Conservation (phyloP, 2,329 filamentous ascomycete genomes). For the Neonectria faginata region DNA sequence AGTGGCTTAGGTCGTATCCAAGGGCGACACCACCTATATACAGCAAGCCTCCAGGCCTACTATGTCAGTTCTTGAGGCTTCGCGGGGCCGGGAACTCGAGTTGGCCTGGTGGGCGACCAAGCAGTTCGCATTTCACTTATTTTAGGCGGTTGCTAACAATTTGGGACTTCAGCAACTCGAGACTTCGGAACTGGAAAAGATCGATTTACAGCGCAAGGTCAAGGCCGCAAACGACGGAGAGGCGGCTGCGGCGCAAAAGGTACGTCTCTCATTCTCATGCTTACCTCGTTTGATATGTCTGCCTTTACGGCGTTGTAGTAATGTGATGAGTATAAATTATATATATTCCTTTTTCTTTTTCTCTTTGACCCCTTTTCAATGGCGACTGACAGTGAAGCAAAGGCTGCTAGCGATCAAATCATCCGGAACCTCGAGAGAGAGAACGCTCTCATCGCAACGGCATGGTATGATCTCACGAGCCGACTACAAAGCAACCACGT, state of each 20-base stretch:
- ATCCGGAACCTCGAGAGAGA: constrained; percentile 81
- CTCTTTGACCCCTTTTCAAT: neutral
- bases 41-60: neutral
- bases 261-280: constrained; percentile 50
- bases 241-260: constrained; percentile 64
- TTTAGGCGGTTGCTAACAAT: constrained; percentile 31
- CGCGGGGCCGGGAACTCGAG: neutral
- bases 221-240: constrained; percentile 65
- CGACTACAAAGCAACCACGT: constrained; percentile 87
- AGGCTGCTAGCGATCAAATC: constrained; percentile 65
- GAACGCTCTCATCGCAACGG: constrained; percentile 81
- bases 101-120: constrained; percentile 4
- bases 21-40: neutral
- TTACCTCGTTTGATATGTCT: neutral
- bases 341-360: neutral
- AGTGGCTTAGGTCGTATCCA: neutral
- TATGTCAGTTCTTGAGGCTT: neutral
- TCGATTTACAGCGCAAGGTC: constrained; percentile 66
- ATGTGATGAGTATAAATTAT: neutral
- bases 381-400: constrained; percentile 25
- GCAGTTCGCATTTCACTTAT: neutral
- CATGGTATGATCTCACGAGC: constrained; percentile 86
- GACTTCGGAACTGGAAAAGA: constrained; percentile 66
- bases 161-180: constrained; percentile 64
- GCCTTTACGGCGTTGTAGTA: neutral